Evolutionary conservation across 352 stramenopile genomes (phyloP), one percentile per base, ranked within the genome.

Genomic region (Phytophthora podocarpi): DNA sequence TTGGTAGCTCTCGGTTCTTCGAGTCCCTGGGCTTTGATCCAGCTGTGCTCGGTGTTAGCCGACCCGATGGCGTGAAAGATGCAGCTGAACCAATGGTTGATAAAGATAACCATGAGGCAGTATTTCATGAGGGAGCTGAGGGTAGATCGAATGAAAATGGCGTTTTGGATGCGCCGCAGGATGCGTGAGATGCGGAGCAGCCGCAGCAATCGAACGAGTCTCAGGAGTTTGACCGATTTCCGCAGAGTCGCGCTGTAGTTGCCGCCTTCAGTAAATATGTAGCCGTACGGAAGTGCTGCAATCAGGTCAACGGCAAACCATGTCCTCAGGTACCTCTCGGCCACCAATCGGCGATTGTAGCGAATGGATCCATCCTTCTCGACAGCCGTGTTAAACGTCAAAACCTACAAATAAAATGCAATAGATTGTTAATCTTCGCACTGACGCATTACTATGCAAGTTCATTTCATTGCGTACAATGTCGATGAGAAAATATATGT

Each of bases 21-120:
- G 2, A 91, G 64, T 8, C 64, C 50, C 28, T 81, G 69, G 2
- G 47, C 51, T 24, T 35, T 61, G 26, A 91, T 78, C 82, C 82
- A 90, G 47, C 69, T 74, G 16, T 68, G 64, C 10, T 65, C 43
- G 28, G 52, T 59, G 24, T 75, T 64, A 4, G 42, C 41, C 4
- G 59, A 47, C 8, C 43, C 69, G 36, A 90, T 90, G 13, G 74
- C 58, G 34, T 85, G 76, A 77, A 90, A 90, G 11, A 59, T 72
- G 48, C 80, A 90, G 45, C 78, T 86, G 41, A 91, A 84, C 82
- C 82, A 91, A 41, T 91, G 82, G 11, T 80, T 85, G 12, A 84
- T 78, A 48, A 90, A 88, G 20, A 82, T 57, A 4, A 91, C 82
- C 43, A 88, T 78, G 30, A 90, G 77, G 55, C 70, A 77, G 41